Evolutionary conservation across 2,329 filamentous ascomycete genomes (phyloP).

Genomic region (Ophiostoma tasmaniense): DNA sequence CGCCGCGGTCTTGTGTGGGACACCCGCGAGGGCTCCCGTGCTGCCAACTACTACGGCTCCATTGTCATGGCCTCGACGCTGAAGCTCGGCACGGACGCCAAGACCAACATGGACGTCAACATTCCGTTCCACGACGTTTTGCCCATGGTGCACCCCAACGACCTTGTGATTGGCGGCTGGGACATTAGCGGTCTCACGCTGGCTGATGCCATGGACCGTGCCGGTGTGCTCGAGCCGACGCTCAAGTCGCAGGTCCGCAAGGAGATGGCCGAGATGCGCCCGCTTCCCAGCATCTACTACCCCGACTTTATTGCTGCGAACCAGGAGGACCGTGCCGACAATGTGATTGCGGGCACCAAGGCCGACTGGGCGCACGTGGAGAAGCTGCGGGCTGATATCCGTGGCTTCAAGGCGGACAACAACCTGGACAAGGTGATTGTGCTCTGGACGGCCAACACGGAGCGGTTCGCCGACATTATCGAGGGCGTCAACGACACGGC

Average conservation of each 20-base stretch:
- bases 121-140: slow-evolving; percentile 91
- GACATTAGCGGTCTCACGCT: slow-evolving; percentile 91
- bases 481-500: slow-evolving; percentile 92
- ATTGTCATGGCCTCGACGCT: slow-evolving; percentile 95
- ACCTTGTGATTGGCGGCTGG: slow-evolving; percentile 92
- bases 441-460: slow-evolving; percentile 98
- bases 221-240: slow-evolving; percentile 88
- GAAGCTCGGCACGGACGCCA: slow-evolving; percentile 83
- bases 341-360: slow-evolving; percentile 73
- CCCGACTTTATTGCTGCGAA: slow-evolving; percentile 99
- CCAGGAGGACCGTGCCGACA: slow-evolving; percentile 93
- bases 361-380: slow-evolving; percentile 83
- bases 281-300: slow-evolving; percentile 94
- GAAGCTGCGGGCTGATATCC: slow-evolving; percentile 86
- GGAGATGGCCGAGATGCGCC: slow-evolving; percentile 83
- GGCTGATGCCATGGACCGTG: slow-evolving; percentile 88
- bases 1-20: slow-evolving; percentile 81
- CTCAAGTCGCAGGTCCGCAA: slow-evolving; percentile 85
- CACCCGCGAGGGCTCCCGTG: slow-evolving; percentile 76
- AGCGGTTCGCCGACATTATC: slow-evolving; percentile 85
- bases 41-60: slow-evolving; percentile 96
- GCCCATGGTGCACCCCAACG: slow-evolving; percentile 95
- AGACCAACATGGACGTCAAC: slow-evolving; percentile 83
- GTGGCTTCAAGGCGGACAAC: slow-evolving; percentile 82
- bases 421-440: slow-evolving; percentile 90